Evolutionary conservation across 148 eudicot species (phyloP), one percentile per base, ranked within the genome.

Genomic region (Hydrangea macrophylla): DNA sequence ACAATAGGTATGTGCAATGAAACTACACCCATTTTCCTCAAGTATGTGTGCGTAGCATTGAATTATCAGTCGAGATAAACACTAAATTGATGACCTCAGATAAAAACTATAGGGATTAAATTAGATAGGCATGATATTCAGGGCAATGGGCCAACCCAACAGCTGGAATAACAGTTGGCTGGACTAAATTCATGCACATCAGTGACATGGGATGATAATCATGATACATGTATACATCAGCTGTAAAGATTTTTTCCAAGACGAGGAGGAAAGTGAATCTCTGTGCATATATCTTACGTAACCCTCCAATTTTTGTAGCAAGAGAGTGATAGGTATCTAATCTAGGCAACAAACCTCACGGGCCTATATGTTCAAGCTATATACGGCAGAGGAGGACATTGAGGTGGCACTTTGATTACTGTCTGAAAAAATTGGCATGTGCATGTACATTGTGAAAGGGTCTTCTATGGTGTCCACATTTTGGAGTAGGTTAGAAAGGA

Each of bases 101-200:
- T n/a, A n/a, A n/a, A n/a, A n/a, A 42, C 9, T 18, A 25, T 15
- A 53, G 55, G 18, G 13, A 18, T 25, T 28, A 54, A 32, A 26
- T 31, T 58, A 5, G 37, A 53, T 20, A 58, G 28, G 32, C 30
- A 18, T 37, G 57, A 44, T 37, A 45, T 59, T 56, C 37, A 6
- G 33, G 33, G 15, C 31, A 37, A 35, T 18, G 62, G 50, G 18
- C 33, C 55, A 51, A 68, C 26, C 4, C 42, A 57, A 51, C 45
- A 71, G 69, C 61, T 65, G 68, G 63, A 39, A 48, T 10, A 64
- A 72, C 57, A 24, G 48, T 58, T 51, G 59, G 73, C 36, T 50
- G 68, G 15, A 67, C 4, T 67, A 61, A 65, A 24, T 20, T 65
- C 57, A 53, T 42, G 40, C 25, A 37, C 39, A 55, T 37, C 26